A percentile compares a stretch with the other conserved stretches of the same genome.
These are phyloP conservation scores for Suillus variegatus DNA, from an alignment of 768 basidiomycete genomes.

Conservation along the genomic window DNA sequence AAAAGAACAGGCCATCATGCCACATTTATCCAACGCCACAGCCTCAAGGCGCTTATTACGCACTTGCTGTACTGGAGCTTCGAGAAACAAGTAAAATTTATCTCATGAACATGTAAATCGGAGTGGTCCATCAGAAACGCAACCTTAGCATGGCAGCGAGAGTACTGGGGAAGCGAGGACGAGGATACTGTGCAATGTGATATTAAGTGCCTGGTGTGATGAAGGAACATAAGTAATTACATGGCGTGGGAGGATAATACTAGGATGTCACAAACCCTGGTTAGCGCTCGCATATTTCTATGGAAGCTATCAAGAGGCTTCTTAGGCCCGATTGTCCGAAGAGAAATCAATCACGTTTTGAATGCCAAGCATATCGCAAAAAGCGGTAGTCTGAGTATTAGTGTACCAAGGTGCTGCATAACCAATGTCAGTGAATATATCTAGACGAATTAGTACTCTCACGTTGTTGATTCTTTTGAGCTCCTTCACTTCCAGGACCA, in stretches of 20 bases:
- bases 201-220: background rate
- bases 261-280: background rate
- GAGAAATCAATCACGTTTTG: conserved; percentile 64
- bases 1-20: background rate
- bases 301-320: background rate
- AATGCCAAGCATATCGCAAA: conserved; percentile 78
- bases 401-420: conserved; percentile 71
- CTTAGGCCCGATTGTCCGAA: conserved; percentile 4
- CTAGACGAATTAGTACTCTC: conserved; percentile 21
- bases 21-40: background rate
- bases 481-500: conserved; percentile 44
- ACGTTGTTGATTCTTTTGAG: conserved; percentile 40
- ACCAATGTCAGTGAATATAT: conserved; percentile 4
- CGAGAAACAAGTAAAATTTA: background rate
- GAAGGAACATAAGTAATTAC: background rate
- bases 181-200: background rate
- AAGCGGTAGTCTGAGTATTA: conserved; percentile 88
- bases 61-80: background rate
- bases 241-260: background rate
- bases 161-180: background rate
- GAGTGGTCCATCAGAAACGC: background rate
- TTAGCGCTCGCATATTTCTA: background rate
- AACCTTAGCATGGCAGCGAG: background rate
- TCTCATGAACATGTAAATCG: background rate
- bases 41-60: background rate